Evolutionary conservation across 148 eudicot species (phyloP).

Genomic region (Chenopodium formosanum): DNA sequence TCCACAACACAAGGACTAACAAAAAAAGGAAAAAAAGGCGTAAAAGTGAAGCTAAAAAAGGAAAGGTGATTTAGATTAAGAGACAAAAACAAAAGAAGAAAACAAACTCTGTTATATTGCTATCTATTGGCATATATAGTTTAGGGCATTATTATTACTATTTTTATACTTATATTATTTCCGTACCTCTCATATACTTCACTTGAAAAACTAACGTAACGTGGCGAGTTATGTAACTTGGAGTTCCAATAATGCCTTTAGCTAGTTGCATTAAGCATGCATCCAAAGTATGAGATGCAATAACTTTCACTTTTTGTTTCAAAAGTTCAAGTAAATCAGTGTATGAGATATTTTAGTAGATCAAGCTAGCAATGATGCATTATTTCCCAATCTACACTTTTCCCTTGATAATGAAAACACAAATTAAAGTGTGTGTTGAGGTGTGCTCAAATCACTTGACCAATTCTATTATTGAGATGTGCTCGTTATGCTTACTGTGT

Average conservation of each 20-base stretch:
- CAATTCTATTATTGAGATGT: background rate
- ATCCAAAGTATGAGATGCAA: background rate
- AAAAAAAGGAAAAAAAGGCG: too few relatives aligned
- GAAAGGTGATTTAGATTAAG: background rate
- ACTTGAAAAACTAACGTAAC: background rate
- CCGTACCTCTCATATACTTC: conserved; percentile 17
- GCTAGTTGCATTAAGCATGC: conserved; percentile 15
- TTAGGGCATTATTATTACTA: background rate
- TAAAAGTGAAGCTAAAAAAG: too few relatives aligned
- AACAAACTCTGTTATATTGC: background rate
- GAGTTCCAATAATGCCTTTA: background rate
- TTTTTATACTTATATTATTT: background rate
- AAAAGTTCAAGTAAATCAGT: background rate
- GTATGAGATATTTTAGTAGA: background rate
- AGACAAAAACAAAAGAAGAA: background rate
- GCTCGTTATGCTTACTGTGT: too few relatives aligned
- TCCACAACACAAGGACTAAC: too few relatives aligned
- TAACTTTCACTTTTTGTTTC: background rate
- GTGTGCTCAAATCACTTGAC: background rate
- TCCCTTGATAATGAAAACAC: background rate
- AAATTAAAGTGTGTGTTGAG: background rate
- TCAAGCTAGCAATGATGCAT: background rate
- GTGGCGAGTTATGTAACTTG: conserved; percentile 11
- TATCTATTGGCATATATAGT: background rate
- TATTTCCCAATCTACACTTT: background rate